These are phyloP conservation scores for Talaromyces marneffei DNA, from an alignment of 2,329 filamentous ascomycete species.

Conservation along the genomic window DNA sequence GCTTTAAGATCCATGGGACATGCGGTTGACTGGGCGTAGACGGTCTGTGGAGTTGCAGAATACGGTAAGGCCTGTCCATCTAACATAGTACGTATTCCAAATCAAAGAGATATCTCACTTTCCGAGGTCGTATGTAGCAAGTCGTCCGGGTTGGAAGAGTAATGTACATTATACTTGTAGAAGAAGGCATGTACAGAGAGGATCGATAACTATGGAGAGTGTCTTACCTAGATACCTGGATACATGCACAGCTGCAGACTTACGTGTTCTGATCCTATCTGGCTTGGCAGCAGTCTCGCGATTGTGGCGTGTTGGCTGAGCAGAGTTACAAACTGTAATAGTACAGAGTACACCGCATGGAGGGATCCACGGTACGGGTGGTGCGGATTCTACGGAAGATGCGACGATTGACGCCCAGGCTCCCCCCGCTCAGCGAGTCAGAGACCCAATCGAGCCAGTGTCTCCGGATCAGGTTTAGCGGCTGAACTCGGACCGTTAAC, in stretches of 20 bases:
- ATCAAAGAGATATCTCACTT: too few relatives aligned
- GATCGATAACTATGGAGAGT: too few relatives aligned
- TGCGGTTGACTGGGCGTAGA: not conserved
- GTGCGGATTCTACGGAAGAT: constrained; percentile 1
- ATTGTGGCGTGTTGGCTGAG: not conserved
- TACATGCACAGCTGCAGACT: not conserved
- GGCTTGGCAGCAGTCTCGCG: not conserved
- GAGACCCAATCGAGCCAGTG: not conserved
- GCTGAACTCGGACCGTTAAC: too few relatives aligned
- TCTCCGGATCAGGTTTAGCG: not conserved
- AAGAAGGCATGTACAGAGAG: too few relatives aligned
- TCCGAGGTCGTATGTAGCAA: too few relatives aligned
- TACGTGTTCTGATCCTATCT: too few relatives aligned
- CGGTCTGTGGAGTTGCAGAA: not conserved
- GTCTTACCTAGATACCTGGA: too few relatives aligned
- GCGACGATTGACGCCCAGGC: not conserved
- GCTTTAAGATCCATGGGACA: not conserved
- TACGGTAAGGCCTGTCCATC: not conserved
- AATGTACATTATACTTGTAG: too few relatives aligned
- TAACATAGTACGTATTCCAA: too few relatives aligned
- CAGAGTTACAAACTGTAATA: not conserved
- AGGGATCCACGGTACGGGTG: constrained; percentile 6
- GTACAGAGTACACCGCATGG: too few relatives aligned
- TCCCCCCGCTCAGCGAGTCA: not conserved
- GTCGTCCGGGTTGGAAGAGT: too few relatives aligned